Conservation (phyloP, 257 asterid species). For the Ilex aquifolium region DNA sequence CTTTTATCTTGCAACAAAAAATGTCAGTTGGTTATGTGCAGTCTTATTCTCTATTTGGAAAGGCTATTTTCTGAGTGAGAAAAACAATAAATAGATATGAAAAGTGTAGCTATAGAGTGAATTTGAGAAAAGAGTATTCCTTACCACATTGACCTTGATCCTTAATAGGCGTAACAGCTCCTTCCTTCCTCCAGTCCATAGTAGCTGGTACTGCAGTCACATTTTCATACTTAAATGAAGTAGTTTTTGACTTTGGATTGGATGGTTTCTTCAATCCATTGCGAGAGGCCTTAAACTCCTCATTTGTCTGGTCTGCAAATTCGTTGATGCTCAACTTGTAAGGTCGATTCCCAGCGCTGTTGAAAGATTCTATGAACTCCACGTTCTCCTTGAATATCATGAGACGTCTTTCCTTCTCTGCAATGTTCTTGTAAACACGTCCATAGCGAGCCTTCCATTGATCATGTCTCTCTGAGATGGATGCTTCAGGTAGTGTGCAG, state of each 20-base stretch:
- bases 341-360: slow-evolving; percentile 7
- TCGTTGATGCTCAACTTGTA: slow-evolving; percentile 29
- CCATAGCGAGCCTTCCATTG: slow-evolving; percentile 29
- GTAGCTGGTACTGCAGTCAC: slow-evolving; percentile 22
- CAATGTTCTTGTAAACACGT: slow-evolving; percentile 23
- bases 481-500: slow-evolving; percentile 13
- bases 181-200: slow-evolving; percentile 37
- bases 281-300: slow-evolving; percentile 22
- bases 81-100: not conserved
- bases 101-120: not conserved
- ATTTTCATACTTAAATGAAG: slow-evolving; percentile 24
- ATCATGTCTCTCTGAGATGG: slow-evolving; percentile 21
- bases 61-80: not conserved
- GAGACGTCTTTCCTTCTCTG: slow-evolving; percentile 25
- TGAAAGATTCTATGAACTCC: slow-evolving; percentile 25
- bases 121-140: not conserved
- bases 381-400: slow-evolving; percentile 31
- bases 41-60: no score
- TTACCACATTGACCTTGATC: slow-evolving; percentile 27
- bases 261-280: slow-evolving; percentile 20
- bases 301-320: slow-evolving; percentile 26
- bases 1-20: no score
- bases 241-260: slow-evolving; percentile 6
- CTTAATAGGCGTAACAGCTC: slow-evolving; percentile 26
- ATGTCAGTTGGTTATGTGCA: no score